Evolutionary conservation across 441 rosid species (phyloP), one percentile per base, ranked within the genome.

Genomic region (Gossypium aridum): DNA sequence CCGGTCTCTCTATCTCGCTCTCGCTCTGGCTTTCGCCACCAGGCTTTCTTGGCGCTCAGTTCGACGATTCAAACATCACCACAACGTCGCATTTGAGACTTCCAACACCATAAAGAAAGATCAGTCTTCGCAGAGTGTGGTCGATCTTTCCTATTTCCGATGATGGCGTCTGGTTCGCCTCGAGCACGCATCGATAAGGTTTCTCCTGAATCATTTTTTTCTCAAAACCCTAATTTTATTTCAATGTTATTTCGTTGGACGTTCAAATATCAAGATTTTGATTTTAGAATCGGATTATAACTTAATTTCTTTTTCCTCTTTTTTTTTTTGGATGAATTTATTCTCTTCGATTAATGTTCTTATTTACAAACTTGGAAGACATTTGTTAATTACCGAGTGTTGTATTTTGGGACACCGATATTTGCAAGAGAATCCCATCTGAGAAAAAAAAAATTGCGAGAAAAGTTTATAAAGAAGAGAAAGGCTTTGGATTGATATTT

Each of bases 151-250:
- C 78, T 56, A 23, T 73, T 70, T 75, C 76, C 73, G 53, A 31
- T 45, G 56, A 93, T 93, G 98, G 89, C 90, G 71, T 87, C 96
- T 9, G 89, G 81, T 76, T 84, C 94, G 1, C 78, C 91, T 43
- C 84, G 79, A 39, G 51, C 76, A 49, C 93, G 96, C 60, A 83
- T 93, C 47, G 87, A 93, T 79, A 92, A 90, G 97, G 98, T 93
- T 8, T 82, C 17, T 72, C 55, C 78, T 37, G 22, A 47, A 14
- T 68, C 19, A 67, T 16, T 28, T 3, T 16, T 16, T 53, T 25
- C 55, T 17, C 64, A 9, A 51, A 75, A 78, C 69, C 75, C 53
- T 56, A 16, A 16, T 53, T 16, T 26, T 70, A 6, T 28, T 19
- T 43, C 10, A n/a, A 8, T 23, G 63, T 13, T n/a, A 13, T 47